Base-by-base conservation (phyloP, 148 eudicot species). In the Rhododendron molle region DNA sequence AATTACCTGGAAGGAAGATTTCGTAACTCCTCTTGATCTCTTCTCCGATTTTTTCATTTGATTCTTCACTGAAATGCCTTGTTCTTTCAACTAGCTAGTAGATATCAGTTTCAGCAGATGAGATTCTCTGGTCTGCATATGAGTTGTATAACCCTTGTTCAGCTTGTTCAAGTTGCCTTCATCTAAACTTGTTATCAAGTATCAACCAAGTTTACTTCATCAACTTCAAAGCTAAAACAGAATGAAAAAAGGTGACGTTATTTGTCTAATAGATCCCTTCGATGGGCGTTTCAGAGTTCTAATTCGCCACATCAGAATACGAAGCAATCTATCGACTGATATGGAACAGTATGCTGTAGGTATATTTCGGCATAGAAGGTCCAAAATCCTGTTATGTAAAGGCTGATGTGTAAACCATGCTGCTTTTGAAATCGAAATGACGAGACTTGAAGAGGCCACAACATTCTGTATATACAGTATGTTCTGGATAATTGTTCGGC, bases 1-100 rank as follows among this genome's bases (percentile, higher is more conserved):
- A 4, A 44, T 84, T 11, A 69, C 80, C 67, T 60, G 47, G 83
- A 76, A 44, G 56, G 54, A 56, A 80, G 78, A 58, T 26, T 80
- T 30, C 8, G 15, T 34, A 26, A 72, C 81, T 84, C 58, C 81
- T 76, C 78, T 76, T 36, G 20, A 13, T 54, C 43, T 52, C 52
- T 4, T 9, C 32, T 15, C n/a, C 40, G 34, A 60, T 49, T 85
- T 30, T 65, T 47, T 79, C 69, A 80, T 60, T 46, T 77, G 43
- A 77, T 65, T 58, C 44, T 77, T 58, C 56, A 32, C 44, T 30
- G 20, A 56, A 12, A 80, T 78, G 5, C 79, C 44, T 76, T 43
- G 28, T n/a, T 21, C 16, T 44, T 44, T 11, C 81, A 44, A 78
- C 11, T 16, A 56, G 28, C 38, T 2, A 34, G 49, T 1, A 44